These are phyloP conservation scores for Nannochloropsis gaditana DNA, from an alignment of 108 stramenopile genomes.

Conservation along the genomic window DNA sequence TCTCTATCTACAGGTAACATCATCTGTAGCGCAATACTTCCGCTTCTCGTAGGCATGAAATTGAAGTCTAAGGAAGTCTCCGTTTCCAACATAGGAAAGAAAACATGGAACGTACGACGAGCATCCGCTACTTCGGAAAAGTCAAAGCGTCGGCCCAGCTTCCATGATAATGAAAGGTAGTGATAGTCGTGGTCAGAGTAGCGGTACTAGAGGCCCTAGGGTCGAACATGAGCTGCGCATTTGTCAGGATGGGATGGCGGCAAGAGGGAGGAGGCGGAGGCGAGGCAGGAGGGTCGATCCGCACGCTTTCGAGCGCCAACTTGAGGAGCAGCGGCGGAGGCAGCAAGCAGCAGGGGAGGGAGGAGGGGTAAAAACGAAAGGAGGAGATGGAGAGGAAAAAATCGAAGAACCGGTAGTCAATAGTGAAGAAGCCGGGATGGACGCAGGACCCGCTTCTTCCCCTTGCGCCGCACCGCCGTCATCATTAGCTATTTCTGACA, in stretches of 20 bases:
- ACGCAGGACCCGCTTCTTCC: not conserved
- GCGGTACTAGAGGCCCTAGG: too few species aligned
- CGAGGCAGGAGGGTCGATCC: slow-evolving; percentile 9
- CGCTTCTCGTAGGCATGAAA: too few species aligned
- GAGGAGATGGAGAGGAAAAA: not conserved
- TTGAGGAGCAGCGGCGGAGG: slow-evolving; percentile 16
- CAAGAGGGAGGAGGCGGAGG: not conserved
- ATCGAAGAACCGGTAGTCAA: not conserved
- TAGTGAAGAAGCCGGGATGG: not conserved
- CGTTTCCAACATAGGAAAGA: too few species aligned
- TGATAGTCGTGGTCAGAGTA: not conserved
- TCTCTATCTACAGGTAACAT: too few species aligned
- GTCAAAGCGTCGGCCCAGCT: not conserved
- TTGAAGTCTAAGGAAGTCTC: too few species aligned
- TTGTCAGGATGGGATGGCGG: not conserved
- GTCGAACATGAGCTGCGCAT: too few species aligned
- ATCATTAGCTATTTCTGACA: not conserved
- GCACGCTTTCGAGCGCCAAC: not conserved
- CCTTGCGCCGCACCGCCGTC: not conserved
- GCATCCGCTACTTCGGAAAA: too few species aligned
- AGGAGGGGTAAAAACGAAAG: not conserved
- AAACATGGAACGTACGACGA: too few species aligned
- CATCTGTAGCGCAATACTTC: too few species aligned
- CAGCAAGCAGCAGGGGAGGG: not conserved
- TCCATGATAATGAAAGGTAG: not conserved